Percentiles rank a stretch among this genome's conserved stretches.
These are phyloP conservation scores for Russula dissimulans DNA, from an alignment of 768 basidiomycete species.

Conservation along the genomic window DNA sequence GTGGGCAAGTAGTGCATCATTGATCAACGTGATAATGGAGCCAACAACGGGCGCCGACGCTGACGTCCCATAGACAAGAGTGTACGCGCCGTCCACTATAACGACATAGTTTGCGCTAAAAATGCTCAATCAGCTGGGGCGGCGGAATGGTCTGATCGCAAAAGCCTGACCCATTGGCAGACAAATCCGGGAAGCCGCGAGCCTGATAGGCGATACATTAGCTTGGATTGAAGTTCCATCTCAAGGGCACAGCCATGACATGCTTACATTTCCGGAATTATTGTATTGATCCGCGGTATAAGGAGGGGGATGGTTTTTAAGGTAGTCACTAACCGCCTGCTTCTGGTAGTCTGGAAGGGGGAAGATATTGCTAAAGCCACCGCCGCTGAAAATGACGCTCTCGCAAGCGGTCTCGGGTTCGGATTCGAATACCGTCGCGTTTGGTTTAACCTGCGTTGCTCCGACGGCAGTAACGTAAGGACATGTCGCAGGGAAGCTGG, in stretches of 20 bases:
- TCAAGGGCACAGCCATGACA: background rate
- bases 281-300: constrained; percentile 29
- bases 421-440: constrained; percentile 25
- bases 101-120: background rate
- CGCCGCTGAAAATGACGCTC: constrained; percentile 31
- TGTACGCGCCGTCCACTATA: constrained; percentile 23
- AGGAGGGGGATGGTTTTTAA: constrained; percentile 27
- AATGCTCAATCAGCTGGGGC: background rate
- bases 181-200: constrained; percentile 28
- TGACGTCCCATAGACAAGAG: constrained; percentile 29
- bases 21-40: constrained; percentile 29
- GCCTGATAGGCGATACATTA: constrained; percentile 4
- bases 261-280: constrained; percentile 25
- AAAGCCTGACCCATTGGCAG: constrained; percentile 27
- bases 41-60: constrained; percentile 29
- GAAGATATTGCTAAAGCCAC: constrained; percentile 36
- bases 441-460: constrained; percentile 30
- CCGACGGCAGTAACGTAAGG: constrained; percentile 34
- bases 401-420: constrained; percentile 33
- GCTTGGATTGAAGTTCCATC: background rate
- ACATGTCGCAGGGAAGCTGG: constrained; percentile 35
- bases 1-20: constrained; percentile 29
- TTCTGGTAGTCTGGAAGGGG: constrained; percentile 30
- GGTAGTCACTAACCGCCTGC: constrained; percentile 24
- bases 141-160: background rate